phyloP scores from a whole-genome alignment of 2,329 filamentous ascomycete species.

The Cladosporium sp. region DNA sequence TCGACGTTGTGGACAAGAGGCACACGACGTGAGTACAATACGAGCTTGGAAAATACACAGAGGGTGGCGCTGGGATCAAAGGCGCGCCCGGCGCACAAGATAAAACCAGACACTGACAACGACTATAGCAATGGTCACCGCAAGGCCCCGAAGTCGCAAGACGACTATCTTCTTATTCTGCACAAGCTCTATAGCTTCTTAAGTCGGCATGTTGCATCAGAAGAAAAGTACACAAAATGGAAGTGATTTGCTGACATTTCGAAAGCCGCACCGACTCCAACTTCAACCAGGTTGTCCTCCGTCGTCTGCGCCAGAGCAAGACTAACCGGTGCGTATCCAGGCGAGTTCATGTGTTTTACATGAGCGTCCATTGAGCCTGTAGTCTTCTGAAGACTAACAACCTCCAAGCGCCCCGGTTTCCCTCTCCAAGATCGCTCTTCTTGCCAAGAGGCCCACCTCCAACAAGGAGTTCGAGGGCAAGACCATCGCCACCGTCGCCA shows the following conservation, averaged over 20 bases:
- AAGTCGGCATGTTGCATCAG: neutral
- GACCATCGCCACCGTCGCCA: slow-evolving; percentile 91
- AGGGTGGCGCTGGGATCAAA: neutral
- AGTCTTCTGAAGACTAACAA: slow-evolving; percentile 18
- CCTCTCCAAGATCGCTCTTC: slow-evolving; percentile 78
- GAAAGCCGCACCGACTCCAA: slow-evolving; percentile 76
- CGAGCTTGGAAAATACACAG: neutral
- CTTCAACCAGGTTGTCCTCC: slow-evolving; percentile 99
- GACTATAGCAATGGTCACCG: slow-evolving; percentile 24
- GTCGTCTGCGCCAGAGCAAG: slow-evolving; percentile 96
- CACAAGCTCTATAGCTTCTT: slow-evolving; percentile 64
- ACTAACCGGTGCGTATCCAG: slow-evolving; percentile 67
- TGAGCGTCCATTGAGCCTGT: slow-evolving; percentile 9
- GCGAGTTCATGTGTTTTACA: neutral
- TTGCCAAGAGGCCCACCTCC: slow-evolving; percentile 49
- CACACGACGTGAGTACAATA: slow-evolving; percentile 8
- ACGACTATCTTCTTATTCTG: slow-evolving; percentile 42
- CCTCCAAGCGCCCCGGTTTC: slow-evolving; percentile 67
- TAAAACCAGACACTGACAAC: neutral
- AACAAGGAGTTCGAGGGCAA: slow-evolving; percentile 62
- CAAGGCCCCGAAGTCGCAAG: slow-evolving; percentile 74
- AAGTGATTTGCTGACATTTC: slow-evolving; percentile 22
- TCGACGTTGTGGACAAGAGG: neutral
- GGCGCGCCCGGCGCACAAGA: neutral
- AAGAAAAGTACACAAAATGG: too few relatives aligned